Evolutionary conservation across 495 filamentous ascomycete genomes (phyloP).

Genomic region (Penicillium canescens): DNA sequence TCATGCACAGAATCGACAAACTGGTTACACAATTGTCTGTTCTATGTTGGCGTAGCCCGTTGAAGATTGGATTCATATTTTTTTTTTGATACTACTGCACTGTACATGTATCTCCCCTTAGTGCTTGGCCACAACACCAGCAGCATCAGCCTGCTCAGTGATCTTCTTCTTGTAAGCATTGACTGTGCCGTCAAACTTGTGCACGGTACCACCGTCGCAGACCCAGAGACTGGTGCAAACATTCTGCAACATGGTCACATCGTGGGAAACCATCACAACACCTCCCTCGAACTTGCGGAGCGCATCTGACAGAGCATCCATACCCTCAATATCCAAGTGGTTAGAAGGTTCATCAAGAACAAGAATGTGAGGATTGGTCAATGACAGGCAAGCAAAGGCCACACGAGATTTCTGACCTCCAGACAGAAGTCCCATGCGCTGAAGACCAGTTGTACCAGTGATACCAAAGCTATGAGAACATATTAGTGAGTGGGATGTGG

Average conservation of each 20-base stretch:
- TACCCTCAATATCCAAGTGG: conserved; percentile 98
- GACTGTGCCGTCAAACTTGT: conserved; percentile 93
- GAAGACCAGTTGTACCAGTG: conserved; percentile 93
- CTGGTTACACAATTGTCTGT: too few species aligned
- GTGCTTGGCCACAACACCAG: conserved; percentile 66
- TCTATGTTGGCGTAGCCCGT: neutral
- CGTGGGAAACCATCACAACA: conserved; percentile 98
- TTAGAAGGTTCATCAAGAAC: conserved; percentile 99
- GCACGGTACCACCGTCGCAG: conserved; percentile 92
- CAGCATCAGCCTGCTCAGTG: conserved; percentile 80
- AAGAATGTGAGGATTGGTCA: conserved; percentile 93
- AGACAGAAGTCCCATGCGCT: conserved; percentile 92
- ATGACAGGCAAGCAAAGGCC: conserved; percentile 89
- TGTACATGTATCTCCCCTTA: conserved; percentile 17
- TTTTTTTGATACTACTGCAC: conserved; percentile 6
- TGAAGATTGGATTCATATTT: neutral
- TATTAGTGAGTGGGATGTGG: conserved; percentile 4
- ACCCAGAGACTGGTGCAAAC: conserved; percentile 96
- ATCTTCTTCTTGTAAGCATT: conserved; percentile 98
- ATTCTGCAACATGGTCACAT: conserved; percentile 97
- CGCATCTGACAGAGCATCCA: conserved; percentile 89
- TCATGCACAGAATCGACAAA: neutral
- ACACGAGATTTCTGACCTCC: conserved; percentile 99
- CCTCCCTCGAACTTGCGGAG: conserved; percentile 87
- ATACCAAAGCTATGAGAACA: conserved; percentile 73